phyloP scores from a whole-genome alignment of 2,329 filamentous ascomycete genomes.

The Cadophora luteo-olivacea region DNA sequence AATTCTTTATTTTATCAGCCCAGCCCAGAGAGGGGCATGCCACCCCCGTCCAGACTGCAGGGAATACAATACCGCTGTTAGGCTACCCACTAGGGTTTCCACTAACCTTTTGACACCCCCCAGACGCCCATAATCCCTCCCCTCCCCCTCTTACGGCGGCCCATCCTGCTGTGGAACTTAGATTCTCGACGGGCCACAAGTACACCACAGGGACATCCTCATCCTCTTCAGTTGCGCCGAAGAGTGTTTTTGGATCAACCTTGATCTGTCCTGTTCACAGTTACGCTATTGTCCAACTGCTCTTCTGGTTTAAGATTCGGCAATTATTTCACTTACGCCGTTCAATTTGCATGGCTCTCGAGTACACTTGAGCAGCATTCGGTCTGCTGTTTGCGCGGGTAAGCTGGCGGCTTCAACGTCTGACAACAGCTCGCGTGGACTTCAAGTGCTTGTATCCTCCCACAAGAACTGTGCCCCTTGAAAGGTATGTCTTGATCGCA shows the following conservation, averaged over 20 bases:
- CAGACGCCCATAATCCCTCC: constrained; percentile 26
- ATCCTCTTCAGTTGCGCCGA: constrained; percentile 17
- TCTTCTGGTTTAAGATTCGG: constrained; percentile 20
- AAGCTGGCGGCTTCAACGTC: constrained; percentile 29
- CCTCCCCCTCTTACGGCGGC: constrained; percentile 30
- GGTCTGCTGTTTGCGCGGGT: constrained; percentile 36
- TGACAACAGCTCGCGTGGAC: constrained; percentile 24
- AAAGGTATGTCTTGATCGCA: constrained; percentile 40
- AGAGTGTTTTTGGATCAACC: constrained; percentile 28
- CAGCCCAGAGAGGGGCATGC: constrained; percentile 27
- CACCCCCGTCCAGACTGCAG: constrained; percentile 27
- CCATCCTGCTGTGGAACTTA: constrained; percentile 25
- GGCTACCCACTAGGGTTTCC: constrained; percentile 36
- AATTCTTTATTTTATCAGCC: constrained; percentile 18
- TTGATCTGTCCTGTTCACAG: constrained; percentile 22
- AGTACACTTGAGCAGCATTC: constrained; percentile 29
- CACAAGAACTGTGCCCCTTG: constrained; percentile 23
- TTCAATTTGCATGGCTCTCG: constrained; percentile 30
- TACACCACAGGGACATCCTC: constrained; percentile 27
- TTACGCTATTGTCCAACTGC: constrained; percentile 22
- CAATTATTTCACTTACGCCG: constrained; percentile 22
- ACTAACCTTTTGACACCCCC: constrained; percentile 37
- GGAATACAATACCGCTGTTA: constrained; percentile 34
- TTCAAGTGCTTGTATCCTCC: constrained; percentile 27
- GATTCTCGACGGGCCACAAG: constrained; percentile 25